Evolutionary conservation across 169 alveolate genomes (phyloP), one percentile per base, ranked within the genome.

Genomic region (Plasmodium coatneyi): DNA sequence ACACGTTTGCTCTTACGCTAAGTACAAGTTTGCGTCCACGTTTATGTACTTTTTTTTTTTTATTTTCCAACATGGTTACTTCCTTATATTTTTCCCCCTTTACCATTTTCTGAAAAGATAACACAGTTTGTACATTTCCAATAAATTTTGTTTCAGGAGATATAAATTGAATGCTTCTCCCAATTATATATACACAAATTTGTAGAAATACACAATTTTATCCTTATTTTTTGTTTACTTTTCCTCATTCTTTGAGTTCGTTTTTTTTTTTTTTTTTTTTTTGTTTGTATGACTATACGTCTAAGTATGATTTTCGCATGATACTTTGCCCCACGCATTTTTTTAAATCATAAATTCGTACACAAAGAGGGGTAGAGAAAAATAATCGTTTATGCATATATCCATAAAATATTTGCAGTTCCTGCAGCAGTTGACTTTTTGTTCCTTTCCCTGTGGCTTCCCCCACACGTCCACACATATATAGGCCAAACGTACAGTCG

Each of bases 241-340:
- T 41, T 79, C 56, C 2, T 36, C 56, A 78, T 39, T 41, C 41
- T 66, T 83, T 66, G 36, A 32, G 16, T 19, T 22, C 36, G 0
- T 19, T 19, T 66, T 66, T 25, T 28, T 56, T 56, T 22, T 54
- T 82, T 41, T 54, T 66, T 16, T 41, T 66, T 32, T 41, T 54
- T 66, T 16, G 36, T 60, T 81, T 81, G 28, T 36, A 81, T 81
- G 56, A 52, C 60, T 49, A 49, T 82, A 39, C 81, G 92, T 66
- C 81, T 82, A 82, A 82, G 81, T 82, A 82, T 82, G 92, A 66
- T 82, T 82, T 82, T 56, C 16, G 66, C 46, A 60, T 34, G 46
- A 36, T 28, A 49, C 25, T 78, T 9, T n/a, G 10, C 54, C 10
- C 71, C 71, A 60, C 72, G 25, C 41, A 46, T 46, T 46, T 46